Percentiles rank a stretch among this genome's conserved stretches.
Conservation (phyloP, 2,329 filamentous ascomycete species). For the Rutstroemia sydowiana region DNA sequence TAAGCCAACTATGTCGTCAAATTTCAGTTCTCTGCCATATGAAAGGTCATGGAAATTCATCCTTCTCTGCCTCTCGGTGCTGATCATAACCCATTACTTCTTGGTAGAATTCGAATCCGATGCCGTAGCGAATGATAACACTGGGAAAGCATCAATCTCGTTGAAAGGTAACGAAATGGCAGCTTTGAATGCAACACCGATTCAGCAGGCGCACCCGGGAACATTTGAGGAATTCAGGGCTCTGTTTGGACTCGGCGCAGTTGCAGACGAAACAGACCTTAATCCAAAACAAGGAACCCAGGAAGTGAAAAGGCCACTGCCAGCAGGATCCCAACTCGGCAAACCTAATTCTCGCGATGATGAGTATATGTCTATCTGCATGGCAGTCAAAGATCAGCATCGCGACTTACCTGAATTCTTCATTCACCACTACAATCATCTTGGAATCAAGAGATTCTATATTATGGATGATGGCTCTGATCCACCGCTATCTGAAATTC, state of each 20-base stretch:
- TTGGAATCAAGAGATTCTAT: slow-evolving; percentile 24
- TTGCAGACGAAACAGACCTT: not conserved
- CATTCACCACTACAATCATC: slow-evolving; percentile 26
- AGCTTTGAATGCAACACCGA: not conserved
- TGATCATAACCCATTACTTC: too few relatives aligned
- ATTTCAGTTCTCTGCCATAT: too few relatives aligned
- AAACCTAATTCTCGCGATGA: slow-evolving; percentile 6
- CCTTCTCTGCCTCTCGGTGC: too few relatives aligned
- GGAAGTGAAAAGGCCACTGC: not conserved
- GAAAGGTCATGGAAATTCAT: too few relatives aligned
- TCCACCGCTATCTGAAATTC: slow-evolving; percentile 16
- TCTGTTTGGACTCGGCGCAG: slow-evolving; percentile 1
- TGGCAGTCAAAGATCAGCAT: slow-evolving; percentile 22
- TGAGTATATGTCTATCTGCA: slow-evolving; percentile 24
- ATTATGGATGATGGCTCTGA: slow-evolving; percentile 27
- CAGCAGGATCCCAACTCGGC: slow-evolving; percentile 1
- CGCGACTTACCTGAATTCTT: slow-evolving; percentile 24
- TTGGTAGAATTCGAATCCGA: slow-evolving; percentile 2
- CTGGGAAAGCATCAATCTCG: not conserved
- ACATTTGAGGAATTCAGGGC: slow-evolving; percentile 11
- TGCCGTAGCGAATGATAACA: not conserved
- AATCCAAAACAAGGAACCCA: not conserved
- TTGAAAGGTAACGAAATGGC: not conserved
- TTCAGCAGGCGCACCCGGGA: not conserved
- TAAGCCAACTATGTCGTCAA: too few relatives aligned